phyloP scores from a whole-genome alignment of 805 yeast genomes.

The Geotrichum ghanense region DNA sequence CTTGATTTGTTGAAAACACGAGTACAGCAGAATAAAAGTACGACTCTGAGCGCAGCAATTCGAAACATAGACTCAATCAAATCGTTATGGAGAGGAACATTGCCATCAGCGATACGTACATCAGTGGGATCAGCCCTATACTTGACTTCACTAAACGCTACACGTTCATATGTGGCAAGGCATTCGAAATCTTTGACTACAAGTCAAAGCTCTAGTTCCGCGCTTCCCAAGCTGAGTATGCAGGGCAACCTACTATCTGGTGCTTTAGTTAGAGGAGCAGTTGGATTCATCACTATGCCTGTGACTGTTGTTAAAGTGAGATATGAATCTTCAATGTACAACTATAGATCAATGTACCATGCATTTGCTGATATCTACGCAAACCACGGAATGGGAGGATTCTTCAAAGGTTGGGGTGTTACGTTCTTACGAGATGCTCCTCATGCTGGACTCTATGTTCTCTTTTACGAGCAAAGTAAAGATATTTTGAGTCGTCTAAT shows the following conservation, averaged over 20 bases:
- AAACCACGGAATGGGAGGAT: slow-evolving; percentile 49
- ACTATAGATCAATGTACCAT: slow-evolving; percentile 50
- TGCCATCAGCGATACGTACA: slow-evolving; percentile 83
- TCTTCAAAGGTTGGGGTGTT: slow-evolving; percentile 79
- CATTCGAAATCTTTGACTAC: slow-evolving; percentile 8
- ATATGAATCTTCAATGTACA: slow-evolving; percentile 70
- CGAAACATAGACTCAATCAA: slow-evolving; percentile 14
- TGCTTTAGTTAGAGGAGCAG: slow-evolving; percentile 62
- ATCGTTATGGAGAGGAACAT: slow-evolving; percentile 85
- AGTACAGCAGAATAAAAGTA: slow-evolving; percentile 46
- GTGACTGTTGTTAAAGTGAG: slow-evolving; percentile 83
- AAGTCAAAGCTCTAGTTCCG: slow-evolving; percentile 7
- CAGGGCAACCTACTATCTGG: slow-evolving; percentile 67
- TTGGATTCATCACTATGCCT: slow-evolving; percentile 90
- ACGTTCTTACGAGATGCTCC: slow-evolving; percentile 90
- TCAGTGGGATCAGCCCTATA: slow-evolving; percentile 86
- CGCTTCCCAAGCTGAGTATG: slow-evolving; percentile 60
- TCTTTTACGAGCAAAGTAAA: slow-evolving; percentile 72
- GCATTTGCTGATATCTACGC: slow-evolving; percentile 48
- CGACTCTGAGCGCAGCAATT: slow-evolving; percentile 16
- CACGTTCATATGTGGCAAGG: slow-evolving; percentile 41
- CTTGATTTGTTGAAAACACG: slow-evolving; percentile 82
- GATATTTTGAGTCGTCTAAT: slow-evolving; percentile 36
- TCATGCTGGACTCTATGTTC: slow-evolving; percentile 84
- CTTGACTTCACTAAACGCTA: slow-evolving; percentile 54